Conservation (phyloP, 495 filamentous ascomycete species). For the Penicillium fimorum region DNA sequence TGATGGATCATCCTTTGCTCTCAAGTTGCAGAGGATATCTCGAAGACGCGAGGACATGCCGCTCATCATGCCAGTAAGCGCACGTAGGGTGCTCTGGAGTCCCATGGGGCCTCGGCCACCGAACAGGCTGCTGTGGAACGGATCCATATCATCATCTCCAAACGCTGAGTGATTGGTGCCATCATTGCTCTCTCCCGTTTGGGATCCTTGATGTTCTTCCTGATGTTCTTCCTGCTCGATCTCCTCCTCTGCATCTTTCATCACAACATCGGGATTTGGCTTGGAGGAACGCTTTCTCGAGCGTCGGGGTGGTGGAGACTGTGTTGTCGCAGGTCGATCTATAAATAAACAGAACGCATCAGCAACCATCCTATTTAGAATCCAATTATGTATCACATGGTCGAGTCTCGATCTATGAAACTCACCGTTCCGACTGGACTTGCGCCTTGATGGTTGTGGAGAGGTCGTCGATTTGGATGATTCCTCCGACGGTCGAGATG, state of each 20-base stretch:
- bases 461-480: constrained; percentile 36
- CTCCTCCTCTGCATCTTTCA: constrained; percentile 52
- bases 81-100: constrained; percentile 80
- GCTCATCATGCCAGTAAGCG: constrained; percentile 86
- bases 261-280: constrained; percentile 50
- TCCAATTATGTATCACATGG: neutral
- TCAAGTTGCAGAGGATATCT: constrained; percentile 79
- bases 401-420: neutral
- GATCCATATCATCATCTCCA: constrained; percentile 73
- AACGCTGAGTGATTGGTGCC: constrained; percentile 49
- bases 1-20: constrained; percentile 83
- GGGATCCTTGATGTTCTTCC: constrained; percentile 38
- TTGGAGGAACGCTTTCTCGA: constrained; percentile 58
- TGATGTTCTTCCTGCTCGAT: constrained; percentile 37
- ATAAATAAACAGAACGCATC: neutral
- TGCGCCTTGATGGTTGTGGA: constrained; percentile 61
- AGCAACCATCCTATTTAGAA: neutral
- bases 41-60: constrained; percentile 76
- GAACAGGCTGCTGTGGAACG: constrained; percentile 71
- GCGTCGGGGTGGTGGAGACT: constrained; percentile 37
- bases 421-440: constrained; percentile 58
- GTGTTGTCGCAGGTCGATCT: constrained; percentile 38
- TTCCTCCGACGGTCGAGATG: constrained; percentile 45
- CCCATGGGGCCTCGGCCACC: constrained; percentile 62
- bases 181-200: constrained; percentile 62